phyloP scores from a whole-genome alignment of 306 rosid genomes.

The Sicyos baderoa region DNA sequence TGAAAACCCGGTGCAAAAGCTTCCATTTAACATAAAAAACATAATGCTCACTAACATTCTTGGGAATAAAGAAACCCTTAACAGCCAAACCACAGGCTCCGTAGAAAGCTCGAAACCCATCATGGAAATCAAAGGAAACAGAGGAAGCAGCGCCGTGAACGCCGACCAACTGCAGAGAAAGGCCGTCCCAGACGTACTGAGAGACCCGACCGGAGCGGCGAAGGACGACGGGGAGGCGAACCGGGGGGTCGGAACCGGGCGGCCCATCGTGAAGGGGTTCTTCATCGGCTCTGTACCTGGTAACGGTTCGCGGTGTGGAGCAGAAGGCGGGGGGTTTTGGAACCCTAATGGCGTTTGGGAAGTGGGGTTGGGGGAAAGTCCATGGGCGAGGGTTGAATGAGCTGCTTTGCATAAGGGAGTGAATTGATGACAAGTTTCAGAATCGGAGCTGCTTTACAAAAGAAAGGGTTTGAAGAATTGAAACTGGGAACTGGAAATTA shows the following conservation, averaged over 20 bases:
- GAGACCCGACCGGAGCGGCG: conserved; percentile 52
- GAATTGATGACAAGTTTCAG: no score
- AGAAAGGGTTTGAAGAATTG: neutral
- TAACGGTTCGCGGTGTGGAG: conserved; percentile 19
- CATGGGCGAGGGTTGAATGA: conserved; percentile 36
- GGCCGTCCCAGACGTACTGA: conserved; percentile 68
- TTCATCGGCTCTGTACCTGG: conserved; percentile 43
- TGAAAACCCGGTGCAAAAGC: conserved; percentile 79
- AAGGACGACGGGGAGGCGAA: conserved; percentile 54
- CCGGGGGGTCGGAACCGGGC: conserved; percentile 22
- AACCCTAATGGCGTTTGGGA: conserved; percentile 16
- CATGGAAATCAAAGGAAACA: conserved; percentile 26
- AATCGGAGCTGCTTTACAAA: no score
- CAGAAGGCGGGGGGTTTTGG: conserved; percentile 23
- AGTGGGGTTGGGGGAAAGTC: conserved; percentile 28
- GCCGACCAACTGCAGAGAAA: conserved; percentile 40
- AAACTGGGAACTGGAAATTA: neutral
- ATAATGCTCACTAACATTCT: conserved; percentile 45
- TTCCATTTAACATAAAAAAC: conserved; percentile 75
- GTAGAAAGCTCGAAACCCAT: conserved; percentile 30
- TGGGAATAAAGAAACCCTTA: conserved; percentile 58
- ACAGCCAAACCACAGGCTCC: conserved; percentile 30
- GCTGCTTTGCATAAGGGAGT: conserved; percentile 60
- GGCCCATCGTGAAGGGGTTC: conserved; percentile 29
- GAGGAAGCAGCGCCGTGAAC: conserved; percentile 39